Evolutionary conservation across 2,329 filamentous ascomycete genomes (phyloP), one percentile per base, ranked within the genome.

Genomic region (Cercospora citrullina): DNA sequence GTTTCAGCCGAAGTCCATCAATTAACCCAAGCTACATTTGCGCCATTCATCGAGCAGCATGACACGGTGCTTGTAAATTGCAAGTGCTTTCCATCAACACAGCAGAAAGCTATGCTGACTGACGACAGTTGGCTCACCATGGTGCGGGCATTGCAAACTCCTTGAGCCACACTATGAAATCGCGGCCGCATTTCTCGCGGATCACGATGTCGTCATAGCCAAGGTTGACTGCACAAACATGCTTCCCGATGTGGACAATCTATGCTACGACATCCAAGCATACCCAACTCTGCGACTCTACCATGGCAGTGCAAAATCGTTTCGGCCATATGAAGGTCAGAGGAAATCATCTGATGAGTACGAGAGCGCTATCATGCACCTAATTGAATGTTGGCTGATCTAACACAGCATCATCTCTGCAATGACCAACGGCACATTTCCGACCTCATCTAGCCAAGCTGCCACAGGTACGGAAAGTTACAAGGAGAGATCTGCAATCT

Each of bases 81-180:
- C 31, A 53, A 33, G 45, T 53, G 9, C 4, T 21, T 9, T 36
- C 3, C 21, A 55, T 21, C 7, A 28, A 16, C 6, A 12, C 39
- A 33, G 28, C 14, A 23, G 4, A 16, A 21, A 12, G 36, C 28
- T 30, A 26, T 33, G 5, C 60, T 63, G 8, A 63, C 18, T 12
- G 26, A 21, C 9, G 8, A 33, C 31, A 63, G 60, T 53, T 18
- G 39, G 45, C 5, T 6, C n/a, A 7, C 60, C 60, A 23, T 96
- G 94, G 94, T 96, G 92, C 75, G 94, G 94, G 74, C 94, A 98
- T 87, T 98, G 94, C 91, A 98, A 98, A 87, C 94, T 94, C 69
- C 92, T 99, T 74, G 95, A 91, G 71, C 91, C 92, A 79, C 91
- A 96, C 83, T 96, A 94, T 82, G 92, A 96, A 84, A 89, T 92